These are phyloP conservation scores for Parastagonospora avenae DNA, from an alignment of 2,329 filamentous ascomycete genomes.

Conservation along the genomic window DNA sequence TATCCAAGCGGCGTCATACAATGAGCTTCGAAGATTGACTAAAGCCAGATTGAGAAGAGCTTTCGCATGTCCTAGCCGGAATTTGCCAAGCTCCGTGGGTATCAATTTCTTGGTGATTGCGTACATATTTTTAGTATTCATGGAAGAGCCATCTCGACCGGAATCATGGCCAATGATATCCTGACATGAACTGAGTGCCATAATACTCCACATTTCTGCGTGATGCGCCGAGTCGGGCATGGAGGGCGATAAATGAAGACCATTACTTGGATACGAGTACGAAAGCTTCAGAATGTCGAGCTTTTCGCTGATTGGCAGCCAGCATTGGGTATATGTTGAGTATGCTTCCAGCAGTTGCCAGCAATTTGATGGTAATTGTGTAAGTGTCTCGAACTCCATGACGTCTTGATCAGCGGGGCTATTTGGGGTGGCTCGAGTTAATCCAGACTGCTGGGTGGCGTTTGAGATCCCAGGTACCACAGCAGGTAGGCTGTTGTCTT, in stretches of 20 bases:
- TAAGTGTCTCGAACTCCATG: neutral
- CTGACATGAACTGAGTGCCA: slow-evolving; percentile 46
- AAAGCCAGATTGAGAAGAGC: slow-evolving; percentile 59
- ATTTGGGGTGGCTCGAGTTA: neutral
- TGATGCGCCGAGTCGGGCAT: slow-evolving; percentile 43
- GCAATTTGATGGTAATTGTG: slow-evolving; percentile 60
- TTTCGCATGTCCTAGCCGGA: slow-evolving; percentile 48
- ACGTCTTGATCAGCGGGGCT: slow-evolving; percentile 21
- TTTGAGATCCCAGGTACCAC: neutral
- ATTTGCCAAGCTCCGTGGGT: slow-evolving; percentile 31
- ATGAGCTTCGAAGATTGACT: slow-evolving; percentile 64
- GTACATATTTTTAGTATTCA: slow-evolving; percentile 23
- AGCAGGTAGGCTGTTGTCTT: neutral
- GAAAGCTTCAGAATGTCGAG: slow-evolving; percentile 63
- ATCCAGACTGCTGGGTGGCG: neutral
- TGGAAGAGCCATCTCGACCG: slow-evolving; percentile 1
- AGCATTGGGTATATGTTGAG: slow-evolving; percentile 75
- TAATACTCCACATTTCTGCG: slow-evolving; percentile 52
- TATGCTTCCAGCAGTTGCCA: slow-evolving; percentile 61
- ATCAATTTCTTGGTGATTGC: slow-evolving; percentile 31
- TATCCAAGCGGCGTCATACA: slow-evolving; percentile 65
- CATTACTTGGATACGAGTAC: slow-evolving; percentile 57
- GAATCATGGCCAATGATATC: neutral
- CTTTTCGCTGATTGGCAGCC: slow-evolving; percentile 75
- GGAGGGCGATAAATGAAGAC: slow-evolving; percentile 40